These are phyloP conservation scores for Hibiscus mutabilis DNA, from an alignment of 345 rosid species.

Conservation along the genomic window DNA sequence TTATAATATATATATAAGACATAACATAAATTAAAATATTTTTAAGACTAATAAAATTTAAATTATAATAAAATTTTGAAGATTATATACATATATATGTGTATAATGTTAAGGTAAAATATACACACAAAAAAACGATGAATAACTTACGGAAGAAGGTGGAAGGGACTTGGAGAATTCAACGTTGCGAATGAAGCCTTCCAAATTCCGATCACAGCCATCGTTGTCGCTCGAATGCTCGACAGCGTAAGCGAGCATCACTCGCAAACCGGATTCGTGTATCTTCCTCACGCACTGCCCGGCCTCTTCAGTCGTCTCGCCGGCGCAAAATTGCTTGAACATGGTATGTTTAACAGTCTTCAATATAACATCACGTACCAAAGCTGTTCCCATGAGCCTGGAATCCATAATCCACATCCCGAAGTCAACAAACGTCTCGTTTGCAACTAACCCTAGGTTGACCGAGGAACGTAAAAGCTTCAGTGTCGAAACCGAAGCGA, in stretches of 20 bases:
- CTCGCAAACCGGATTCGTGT: conserved; percentile 51
- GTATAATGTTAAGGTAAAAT: background rate
- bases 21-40: no score
- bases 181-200: conserved; percentile 44
- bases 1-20: no score
- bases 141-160: conserved; percentile 17
- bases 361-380: conserved; percentile 36
- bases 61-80: no score
- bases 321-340: conserved; percentile 80
- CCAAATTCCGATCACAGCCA: conserved; percentile 61
- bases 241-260: conserved; percentile 67
- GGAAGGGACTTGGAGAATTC: conserved; percentile 53
- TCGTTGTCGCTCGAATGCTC: conserved; percentile 51
- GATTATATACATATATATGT: no score
- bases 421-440: conserved; percentile 57
- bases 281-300: conserved; percentile 32
- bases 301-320: conserved; percentile 47
- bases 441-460: conserved; percentile 45
- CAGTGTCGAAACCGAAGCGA: conserved; percentile 31
- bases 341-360: conserved; percentile 39
- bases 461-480: conserved; percentile 50
- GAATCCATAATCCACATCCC: conserved; percentile 76
- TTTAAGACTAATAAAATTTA: no score
- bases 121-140: background rate
- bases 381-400: conserved; percentile 37